Percentiles rank a stretch among this genome's conserved stretches.
Conservation (phyloP, 805 yeast species). For the Gaillardinia entomophila region DNA sequence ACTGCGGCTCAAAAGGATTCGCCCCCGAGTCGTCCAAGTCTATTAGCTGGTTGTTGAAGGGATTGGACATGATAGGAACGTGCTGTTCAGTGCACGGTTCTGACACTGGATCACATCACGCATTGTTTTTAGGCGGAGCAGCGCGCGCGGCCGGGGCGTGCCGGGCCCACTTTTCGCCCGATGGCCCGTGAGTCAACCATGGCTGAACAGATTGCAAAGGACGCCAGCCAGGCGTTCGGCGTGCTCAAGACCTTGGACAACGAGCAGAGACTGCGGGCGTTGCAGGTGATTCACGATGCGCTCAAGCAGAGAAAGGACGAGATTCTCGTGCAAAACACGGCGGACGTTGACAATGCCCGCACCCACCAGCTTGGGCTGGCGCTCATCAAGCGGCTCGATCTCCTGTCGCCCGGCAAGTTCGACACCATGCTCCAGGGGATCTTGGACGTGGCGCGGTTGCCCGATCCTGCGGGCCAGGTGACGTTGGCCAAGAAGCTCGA, state of each 20-base stretch:
- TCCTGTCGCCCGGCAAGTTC: constrained; percentile 75
- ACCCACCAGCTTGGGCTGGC: constrained; percentile 60
- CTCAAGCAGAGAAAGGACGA: constrained; percentile 51
- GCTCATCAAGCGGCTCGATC: constrained; percentile 77
- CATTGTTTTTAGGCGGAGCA: too few relatives aligned
- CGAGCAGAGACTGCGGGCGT: constrained; percentile 66
- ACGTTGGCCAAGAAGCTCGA: constrained; percentile 82
- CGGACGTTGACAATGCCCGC: constrained; percentile 69
- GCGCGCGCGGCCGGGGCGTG: background rate
- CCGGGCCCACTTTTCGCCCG: constrained; percentile 1
- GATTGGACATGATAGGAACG: too few relatives aligned
- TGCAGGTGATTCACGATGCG: constrained; percentile 67
- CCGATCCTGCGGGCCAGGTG: constrained; percentile 89
- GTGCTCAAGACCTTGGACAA: constrained; percentile 72
- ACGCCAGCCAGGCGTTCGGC: constrained; percentile 80
- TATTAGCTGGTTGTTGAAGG: constrained; percentile 1
- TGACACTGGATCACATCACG: too few relatives aligned
- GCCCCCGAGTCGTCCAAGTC: background rate
- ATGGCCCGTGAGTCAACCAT: constrained; percentile 12
- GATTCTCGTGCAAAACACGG: constrained; percentile 66
- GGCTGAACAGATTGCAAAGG: constrained; percentile 75
- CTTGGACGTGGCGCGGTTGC: constrained; percentile 79
- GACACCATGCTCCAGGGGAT: constrained; percentile 95
- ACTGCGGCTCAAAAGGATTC: too few relatives aligned
- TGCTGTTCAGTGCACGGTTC: too few relatives aligned